Evolutionary conservation across 257 asterid genomes (phyloP).

Genomic region (Echium plantagineum): DNA sequence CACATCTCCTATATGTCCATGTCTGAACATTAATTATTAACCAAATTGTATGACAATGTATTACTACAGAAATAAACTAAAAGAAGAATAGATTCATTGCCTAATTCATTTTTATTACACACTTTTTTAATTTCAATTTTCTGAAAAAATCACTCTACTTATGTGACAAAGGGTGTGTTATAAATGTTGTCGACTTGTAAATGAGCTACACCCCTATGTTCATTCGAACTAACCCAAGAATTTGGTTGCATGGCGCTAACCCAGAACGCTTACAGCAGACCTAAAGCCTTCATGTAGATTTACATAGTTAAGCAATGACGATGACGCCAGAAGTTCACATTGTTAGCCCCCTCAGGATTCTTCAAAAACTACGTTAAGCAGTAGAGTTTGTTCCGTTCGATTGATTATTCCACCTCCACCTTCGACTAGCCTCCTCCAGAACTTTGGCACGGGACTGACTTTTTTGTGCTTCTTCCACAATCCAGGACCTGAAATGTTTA

Average conservation of each 20-base stretch:
- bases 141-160: too few species aligned
- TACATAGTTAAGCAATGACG: not conserved
- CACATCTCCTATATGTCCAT: too few species aligned
- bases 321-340: not conserved
- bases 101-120: too few species aligned
- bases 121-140: too few species aligned
- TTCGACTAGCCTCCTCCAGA: constrained; percentile 61
- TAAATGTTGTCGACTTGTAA: not conserved
- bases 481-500: constrained; percentile 58
- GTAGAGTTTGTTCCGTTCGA: constrained; percentile 3
- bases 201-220: not conserved
- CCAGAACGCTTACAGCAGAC: not conserved
- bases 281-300: not conserved
- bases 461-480: constrained; percentile 84
- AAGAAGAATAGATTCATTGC: too few species aligned
- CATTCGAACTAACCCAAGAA: not conserved
- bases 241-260: not conserved
- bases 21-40: not conserved
- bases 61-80: too few species aligned
- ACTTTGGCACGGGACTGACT: constrained; percentile 68
- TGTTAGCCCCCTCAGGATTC: not conserved
- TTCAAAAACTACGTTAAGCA: not conserved
- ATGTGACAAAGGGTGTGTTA: too few species aligned
- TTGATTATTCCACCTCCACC: constrained; percentile 81
- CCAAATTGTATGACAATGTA: not conserved